Base-by-base conservation (phyloP, 345 rosid genomes). In the Excoecaria cochinchinensis region DNA sequence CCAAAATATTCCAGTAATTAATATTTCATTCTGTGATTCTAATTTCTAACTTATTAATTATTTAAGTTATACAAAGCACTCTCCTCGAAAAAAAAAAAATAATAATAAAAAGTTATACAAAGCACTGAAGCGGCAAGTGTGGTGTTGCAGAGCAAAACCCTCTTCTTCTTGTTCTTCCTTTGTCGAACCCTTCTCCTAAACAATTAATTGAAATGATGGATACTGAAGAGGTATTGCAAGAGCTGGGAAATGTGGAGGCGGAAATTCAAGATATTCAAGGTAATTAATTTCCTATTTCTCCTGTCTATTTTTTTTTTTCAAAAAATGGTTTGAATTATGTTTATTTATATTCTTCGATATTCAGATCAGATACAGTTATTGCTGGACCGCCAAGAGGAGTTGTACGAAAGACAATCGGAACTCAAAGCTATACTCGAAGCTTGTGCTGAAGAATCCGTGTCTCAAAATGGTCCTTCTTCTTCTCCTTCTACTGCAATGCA, bases 221-320 rank as follows among this genome's bases (percentile, higher is more conserved):
- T 73, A 77, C 77, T 0, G 90, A 81, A 48, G 88, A 80, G 50
- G 80, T 90, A 78, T 44, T 82, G 40, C 86, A 85, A 69, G 97
- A 91, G 82, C 93, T 93, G 68, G 83, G 79, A 40, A 78, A 36
- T 47, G 83, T 93, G 58, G 97, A 90, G 68, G 51, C 77, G 13
- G 89, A 93, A 77, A 73, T 93, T 67, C 87, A 80, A 6, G 88
- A 85, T 66, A 89, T 90, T 47, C 91, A 93, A 90, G 93, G 98
- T 92, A 59, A 38, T 60, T 46, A 53, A 3, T 48, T 63, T 64
- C 51, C 9, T 44, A 46, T n/a, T 39, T 38, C 13, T 36, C 1
- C 24, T 12, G 4, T 19, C 11, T 42, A 8, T 6, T 16, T 22
- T 51, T 71, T 21, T 1, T 15, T 24, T 6, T 57, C 19, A 3